These are phyloP conservation scores for Naganishia sp. DNA, from an alignment of 1,284 basidiomycete genomes.

Conservation along the genomic window DNA sequence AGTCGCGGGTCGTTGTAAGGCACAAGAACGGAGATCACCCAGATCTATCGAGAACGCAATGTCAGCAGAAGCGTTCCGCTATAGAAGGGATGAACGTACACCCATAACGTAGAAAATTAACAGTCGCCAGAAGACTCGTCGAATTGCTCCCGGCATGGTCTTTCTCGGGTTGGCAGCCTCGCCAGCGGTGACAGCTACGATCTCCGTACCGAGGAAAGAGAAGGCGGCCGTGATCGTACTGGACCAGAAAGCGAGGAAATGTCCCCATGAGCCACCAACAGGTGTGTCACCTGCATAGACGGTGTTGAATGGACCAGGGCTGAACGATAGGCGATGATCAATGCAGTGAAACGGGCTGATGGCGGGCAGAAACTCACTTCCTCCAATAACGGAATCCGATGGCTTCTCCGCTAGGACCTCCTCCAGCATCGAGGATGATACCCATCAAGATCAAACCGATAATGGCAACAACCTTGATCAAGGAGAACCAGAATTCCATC, in stretches of 20 bases:
- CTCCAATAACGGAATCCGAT: constrained; percentile 63
- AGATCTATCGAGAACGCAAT: constrained; percentile 53
- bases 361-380: constrained; percentile 41
- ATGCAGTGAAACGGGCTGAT: neutral
- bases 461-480: constrained; percentile 74
- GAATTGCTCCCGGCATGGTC: constrained; percentile 76
- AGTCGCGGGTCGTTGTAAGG: constrained; percentile 67
- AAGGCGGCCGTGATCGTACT: constrained; percentile 77
- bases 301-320: constrained; percentile 43
- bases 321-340: neutral
- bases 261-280: constrained; percentile 50
- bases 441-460: constrained; percentile 65
- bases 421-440: constrained; percentile 70
- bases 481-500: constrained; percentile 69
- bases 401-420: constrained; percentile 60
- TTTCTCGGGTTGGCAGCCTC: constrained; percentile 65
- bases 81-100: neutral
- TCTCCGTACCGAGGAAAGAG: constrained; percentile 80
- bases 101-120: constrained; percentile 66
- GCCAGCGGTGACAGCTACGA: constrained; percentile 69
- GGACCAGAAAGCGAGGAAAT: constrained; percentile 65
- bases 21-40: constrained; percentile 77
- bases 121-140: constrained; percentile 76
- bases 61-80: constrained; percentile 37
- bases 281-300: constrained; percentile 47